Conservation (phyloP, 495 filamentous ascomycete species). For the Talaromyces borbonicus region DNA sequence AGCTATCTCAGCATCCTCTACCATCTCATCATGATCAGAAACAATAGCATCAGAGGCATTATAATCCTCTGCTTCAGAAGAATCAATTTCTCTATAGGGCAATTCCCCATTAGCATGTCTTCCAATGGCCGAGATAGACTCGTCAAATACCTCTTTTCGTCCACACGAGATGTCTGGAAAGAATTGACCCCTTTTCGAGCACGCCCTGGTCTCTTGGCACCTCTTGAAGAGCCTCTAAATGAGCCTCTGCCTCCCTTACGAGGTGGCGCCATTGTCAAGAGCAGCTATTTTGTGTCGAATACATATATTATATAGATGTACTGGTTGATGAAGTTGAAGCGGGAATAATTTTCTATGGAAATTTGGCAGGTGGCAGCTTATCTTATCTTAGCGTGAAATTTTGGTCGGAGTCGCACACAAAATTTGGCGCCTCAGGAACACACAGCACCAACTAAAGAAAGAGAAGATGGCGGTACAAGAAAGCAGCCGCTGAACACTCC, state of each 20-base stretch:
- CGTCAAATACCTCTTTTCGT: slow-evolving; percentile 29
- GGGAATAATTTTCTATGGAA: slow-evolving; percentile 3
- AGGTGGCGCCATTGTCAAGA: slow-evolving; percentile 15
- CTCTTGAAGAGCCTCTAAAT: slow-evolving; percentile 14
- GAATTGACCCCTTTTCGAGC: slow-evolving; percentile 15
- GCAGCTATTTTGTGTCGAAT: background rate
- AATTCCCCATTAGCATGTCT: background rate
- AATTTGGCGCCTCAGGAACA: slow-evolving; percentile 15
- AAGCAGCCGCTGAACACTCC: slow-evolving; percentile 12
- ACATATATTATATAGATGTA: background rate
- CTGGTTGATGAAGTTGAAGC: too few relatives aligned
- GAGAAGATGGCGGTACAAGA: slow-evolving; percentile 16
- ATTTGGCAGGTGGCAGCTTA: slow-evolving; percentile 20
- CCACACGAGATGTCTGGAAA: slow-evolving; percentile 31
- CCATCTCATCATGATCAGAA: slow-evolving; percentile 6
- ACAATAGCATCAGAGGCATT: slow-evolving; percentile 14
- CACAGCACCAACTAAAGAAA: background rate
- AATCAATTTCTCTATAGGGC: slow-evolving; percentile 22
- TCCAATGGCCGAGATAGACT: background rate
- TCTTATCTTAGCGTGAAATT: slow-evolving; percentile 50
- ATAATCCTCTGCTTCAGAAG: slow-evolving; percentile 20
- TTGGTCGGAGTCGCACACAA: slow-evolving; percentile 32
- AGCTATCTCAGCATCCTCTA: slow-evolving; percentile 19
- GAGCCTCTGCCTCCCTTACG: slow-evolving; percentile 24
- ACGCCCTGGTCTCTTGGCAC: slow-evolving; percentile 19